A percentile compares a stretch with the other conserved stretches of the same genome.
These are phyloP conservation scores for Medicago lupulina DNA, from an alignment of 306 rosid genomes.

Conservation along the genomic window DNA sequence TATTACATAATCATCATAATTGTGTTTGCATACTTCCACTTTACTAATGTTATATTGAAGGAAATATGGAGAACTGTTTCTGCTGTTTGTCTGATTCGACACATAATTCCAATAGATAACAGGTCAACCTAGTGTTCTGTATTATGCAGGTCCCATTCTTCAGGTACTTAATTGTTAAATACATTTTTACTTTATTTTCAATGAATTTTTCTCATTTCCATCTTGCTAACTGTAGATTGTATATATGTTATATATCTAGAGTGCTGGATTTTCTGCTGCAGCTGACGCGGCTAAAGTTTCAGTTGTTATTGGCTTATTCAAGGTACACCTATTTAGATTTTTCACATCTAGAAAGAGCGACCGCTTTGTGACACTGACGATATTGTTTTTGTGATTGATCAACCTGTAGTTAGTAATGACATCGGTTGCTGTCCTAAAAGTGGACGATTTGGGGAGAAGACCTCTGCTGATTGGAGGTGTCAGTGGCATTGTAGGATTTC, in stretches of 20 bases:
- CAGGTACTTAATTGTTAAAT: slow-evolving; percentile 66
- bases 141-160: slow-evolving; percentile 92
- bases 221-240: slow-evolving; percentile 36
- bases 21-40: slow-evolving; percentile 30
- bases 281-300: slow-evolving; percentile 95
- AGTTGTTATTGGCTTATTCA: slow-evolving; percentile 88
- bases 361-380: slow-evolving; percentile 29
- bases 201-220: slow-evolving; percentile 28
- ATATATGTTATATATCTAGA: slow-evolving; percentile 54
- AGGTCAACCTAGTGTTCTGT: slow-evolving; percentile 97
- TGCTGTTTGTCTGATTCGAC: slow-evolving; percentile 47
- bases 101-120: slow-evolving; percentile 75
- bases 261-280: slow-evolving; percentile 97
- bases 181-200: slow-evolving; percentile 28
- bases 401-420: slow-evolving; percentile 84
- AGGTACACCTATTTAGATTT: slow-evolving; percentile 58
- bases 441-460: slow-evolving; percentile 93
- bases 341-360: slow-evolving; percentile 21
- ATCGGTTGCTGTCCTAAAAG: slow-evolving; percentile 85
- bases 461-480: slow-evolving; percentile 90
- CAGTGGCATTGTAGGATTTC: slow-evolving; percentile 83
- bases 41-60: slow-evolving; percentile 35
- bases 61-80: slow-evolving; percentile 41
- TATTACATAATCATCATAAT: slow-evolving; percentile 14
- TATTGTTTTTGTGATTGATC: slow-evolving; percentile 38